phyloP scores from a whole-genome alignment of 345 rosid genomes.

The Ceriops tagal region DNA sequence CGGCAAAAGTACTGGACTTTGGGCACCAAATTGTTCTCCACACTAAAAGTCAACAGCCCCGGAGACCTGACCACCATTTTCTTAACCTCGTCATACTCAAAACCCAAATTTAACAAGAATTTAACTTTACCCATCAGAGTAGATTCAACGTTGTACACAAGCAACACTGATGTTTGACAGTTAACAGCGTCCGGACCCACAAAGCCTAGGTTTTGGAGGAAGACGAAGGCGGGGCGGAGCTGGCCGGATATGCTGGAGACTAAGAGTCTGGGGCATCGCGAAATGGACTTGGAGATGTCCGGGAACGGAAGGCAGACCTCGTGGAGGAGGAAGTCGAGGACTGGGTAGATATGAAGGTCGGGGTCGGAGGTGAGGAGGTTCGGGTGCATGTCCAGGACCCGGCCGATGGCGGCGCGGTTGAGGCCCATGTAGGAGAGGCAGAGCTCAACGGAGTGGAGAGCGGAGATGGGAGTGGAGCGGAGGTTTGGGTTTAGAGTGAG shows the following conservation, averaged over 20 bases:
- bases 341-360: conserved; percentile 29
- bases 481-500: conserved; percentile 62
- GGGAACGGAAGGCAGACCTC: conserved; percentile 49
- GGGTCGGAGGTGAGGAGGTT: conserved; percentile 66
- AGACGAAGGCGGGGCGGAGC: conserved; percentile 54
- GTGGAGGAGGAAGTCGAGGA: conserved; percentile 50
- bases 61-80: conserved; percentile 77
- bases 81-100: conserved; percentile 49
- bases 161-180: conserved; percentile 50
- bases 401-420: conserved; percentile 53
- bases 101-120: conserved; percentile 46
- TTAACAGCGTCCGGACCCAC: conserved; percentile 38
- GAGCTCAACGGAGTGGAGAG: conserved; percentile 54
- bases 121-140: conserved; percentile 59
- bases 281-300: conserved; percentile 51
- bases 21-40: conserved; percentile 63
- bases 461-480: conserved; percentile 71
- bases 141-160: conserved; percentile 58
- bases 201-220: conserved; percentile 58
- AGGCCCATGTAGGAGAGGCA: conserved; percentile 65
- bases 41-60: conserved; percentile 60
- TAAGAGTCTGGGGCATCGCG: conserved; percentile 69
- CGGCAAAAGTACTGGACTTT: conserved; percentile 55
- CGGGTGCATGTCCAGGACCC: conserved; percentile 82
- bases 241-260: conserved; percentile 45